phyloP scores from a whole-genome alignment of 345 rosid genomes.

The Salix arbutifolia region DNA sequence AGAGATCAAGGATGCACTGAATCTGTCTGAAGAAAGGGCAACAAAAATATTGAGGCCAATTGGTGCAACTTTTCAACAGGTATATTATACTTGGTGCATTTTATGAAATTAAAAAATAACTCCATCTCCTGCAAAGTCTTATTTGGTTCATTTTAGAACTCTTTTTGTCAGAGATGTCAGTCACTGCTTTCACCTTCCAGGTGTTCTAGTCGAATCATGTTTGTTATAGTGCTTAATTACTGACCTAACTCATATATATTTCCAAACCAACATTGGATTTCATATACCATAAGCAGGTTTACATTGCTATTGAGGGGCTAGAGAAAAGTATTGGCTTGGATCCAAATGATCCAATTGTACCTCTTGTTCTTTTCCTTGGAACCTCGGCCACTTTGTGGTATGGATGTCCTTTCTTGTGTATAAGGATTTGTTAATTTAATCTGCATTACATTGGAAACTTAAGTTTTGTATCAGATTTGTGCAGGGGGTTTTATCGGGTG shows the following conservation, averaged over 20 bases:
- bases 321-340: constrained; percentile 74
- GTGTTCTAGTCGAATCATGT: background rate
- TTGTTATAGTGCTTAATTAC: background rate
- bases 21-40: constrained; percentile 65
- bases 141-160: background rate
- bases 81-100: constrained; percentile 22
- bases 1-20: constrained; percentile 50
- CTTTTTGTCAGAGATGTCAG: constrained; percentile 5
- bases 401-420: constrained; percentile 38
- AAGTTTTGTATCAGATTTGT: constrained; percentile 67
- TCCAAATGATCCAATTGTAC: constrained; percentile 82
- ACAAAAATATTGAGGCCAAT: constrained; percentile 48
- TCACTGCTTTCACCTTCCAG: background rate
- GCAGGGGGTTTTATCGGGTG: constrained; percentile 81
- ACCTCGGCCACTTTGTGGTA: constrained; percentile 78
- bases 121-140: background rate
- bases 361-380: constrained; percentile 60
- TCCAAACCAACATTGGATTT: constrained; percentile 3
- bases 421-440: constrained; percentile 1
- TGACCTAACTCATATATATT: constrained; percentile 3
- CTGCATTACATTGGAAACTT: constrained; percentile 37
- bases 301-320: constrained; percentile 49
- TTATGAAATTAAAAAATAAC: background rate
- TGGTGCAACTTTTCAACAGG: constrained; percentile 68
- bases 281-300: constrained; percentile 36